Percentiles rank a stretch among this genome's conserved stretches.
These are phyloP conservation scores for Acacia acuminata DNA, from an alignment of 306 rosid species.

Conservation along the genomic window DNA sequence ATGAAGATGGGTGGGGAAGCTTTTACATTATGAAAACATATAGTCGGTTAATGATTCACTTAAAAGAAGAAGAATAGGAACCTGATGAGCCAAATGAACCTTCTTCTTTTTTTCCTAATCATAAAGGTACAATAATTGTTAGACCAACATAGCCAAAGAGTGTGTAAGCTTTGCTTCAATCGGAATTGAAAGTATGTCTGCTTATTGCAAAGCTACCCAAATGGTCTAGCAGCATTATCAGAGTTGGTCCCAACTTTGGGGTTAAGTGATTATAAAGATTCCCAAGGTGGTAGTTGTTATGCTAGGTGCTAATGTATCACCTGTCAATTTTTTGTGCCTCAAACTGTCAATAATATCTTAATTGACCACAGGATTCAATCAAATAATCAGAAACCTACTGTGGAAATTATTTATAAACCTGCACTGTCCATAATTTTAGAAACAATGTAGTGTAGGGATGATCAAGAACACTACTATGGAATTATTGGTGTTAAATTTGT, in stretches of 20 bases:
- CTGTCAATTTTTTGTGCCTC: slow-evolving; percentile 17
- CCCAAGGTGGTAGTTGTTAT: slow-evolving; percentile 2
- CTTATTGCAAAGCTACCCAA: slow-evolving; percentile 1
- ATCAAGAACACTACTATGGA: slow-evolving; percentile 3
- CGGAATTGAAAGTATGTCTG: slow-evolving; percentile 8
- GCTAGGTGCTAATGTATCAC: slow-evolving; percentile 7
- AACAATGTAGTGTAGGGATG: slow-evolving; percentile 1
- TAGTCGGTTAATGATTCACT: not conserved
- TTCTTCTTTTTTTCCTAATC: not conserved
- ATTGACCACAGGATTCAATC: slow-evolving; percentile 23
- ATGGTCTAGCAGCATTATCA: not conserved
- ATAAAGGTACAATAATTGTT: not conserved
- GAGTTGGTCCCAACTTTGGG: slow-evolving; percentile 8
- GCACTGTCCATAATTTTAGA: not conserved
- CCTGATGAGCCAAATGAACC: not conserved
- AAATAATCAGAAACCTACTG: not conserved
- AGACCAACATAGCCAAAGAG: not conserved
- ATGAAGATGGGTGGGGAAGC: not conserved
- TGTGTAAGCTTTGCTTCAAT: not conserved
- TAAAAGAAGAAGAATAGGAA: not conserved
- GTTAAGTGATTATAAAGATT: slow-evolving; percentile 10
- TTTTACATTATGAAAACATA: not conserved
- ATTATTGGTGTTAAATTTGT: not conserved
- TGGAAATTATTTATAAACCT: slow-evolving; percentile 6
- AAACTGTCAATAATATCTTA: slow-evolving; percentile 10